Evolutionary conservation across 2,329 filamentous ascomycete species (phyloP), one percentile per base, ranked within the genome.

Genomic region (Ascochyta viciae-villosae): DNA sequence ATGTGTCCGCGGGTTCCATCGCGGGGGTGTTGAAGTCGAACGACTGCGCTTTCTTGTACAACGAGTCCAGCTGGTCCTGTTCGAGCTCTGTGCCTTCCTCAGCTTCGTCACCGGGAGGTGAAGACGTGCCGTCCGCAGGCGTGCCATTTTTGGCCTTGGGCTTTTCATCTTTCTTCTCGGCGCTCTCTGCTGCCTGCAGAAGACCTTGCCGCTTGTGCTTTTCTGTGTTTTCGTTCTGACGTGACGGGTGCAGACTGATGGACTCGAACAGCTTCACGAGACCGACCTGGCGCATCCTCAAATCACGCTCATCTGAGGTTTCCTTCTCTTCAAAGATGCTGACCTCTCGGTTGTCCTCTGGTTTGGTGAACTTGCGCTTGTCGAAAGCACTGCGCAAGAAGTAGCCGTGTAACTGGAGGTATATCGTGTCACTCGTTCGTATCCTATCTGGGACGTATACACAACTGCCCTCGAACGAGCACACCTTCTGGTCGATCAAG

Each of bases 31-130:
- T 86, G 70, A 99, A 98, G 74, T 99, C 95, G 68, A 98, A 98
- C 0, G 92, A 93, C 71, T 99, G 95, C 0, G 95, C 95, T 72
- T 99, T 99, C 70, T 89, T 91, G 76, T 99, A 99, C 1, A 99
- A 78, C 0, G 90, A 87, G 73, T 99, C 95, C 3, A 99, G 87
- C 72, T 99, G 95, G 66, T 96, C 93, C 74, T 98, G 92, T 71
- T 98, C 92, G 0, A 99, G 83, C 76, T 98, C 93, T 66, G 93
- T 85, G 2, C 92, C 92, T 33, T 97, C 93, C 64, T 97, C 93
- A 0, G 82, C 81, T 42, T 87, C 90, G 5, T 85, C 84, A 0
- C 81, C 81, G 3, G 79, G 77, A n/a, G 88, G 84, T 0, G 87
- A 87, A 1, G 80, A 82, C 12, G 78, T 78, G 35, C 72, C 33